Evolutionary conservation across 2,329 filamentous ascomycete genomes (phyloP).

Genomic region (Fusarium sp.): DNA sequence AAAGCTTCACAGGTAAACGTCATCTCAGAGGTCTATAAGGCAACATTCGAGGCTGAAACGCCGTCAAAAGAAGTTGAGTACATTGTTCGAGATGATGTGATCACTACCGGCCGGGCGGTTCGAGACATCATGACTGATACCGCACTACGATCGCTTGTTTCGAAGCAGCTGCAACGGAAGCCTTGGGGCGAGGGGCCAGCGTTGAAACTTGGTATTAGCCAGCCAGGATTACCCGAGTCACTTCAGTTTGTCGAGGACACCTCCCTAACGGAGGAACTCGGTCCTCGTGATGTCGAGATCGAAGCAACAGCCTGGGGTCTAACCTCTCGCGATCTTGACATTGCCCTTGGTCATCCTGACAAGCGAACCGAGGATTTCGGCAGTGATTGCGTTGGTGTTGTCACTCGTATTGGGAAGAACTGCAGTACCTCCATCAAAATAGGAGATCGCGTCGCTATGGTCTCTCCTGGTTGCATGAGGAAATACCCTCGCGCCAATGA

Average conservation of each 20-base stretch:
- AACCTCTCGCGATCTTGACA: neutral
- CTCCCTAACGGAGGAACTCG: accelerated
- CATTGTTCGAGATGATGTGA: neutral
- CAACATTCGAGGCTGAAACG: neutral
- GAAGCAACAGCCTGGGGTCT: neutral
- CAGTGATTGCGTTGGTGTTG: neutral
- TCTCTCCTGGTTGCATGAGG: neutral
- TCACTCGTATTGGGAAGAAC: accelerated
- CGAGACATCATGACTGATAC: neutral
- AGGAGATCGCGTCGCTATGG: neutral
- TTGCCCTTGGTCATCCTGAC: neutral
- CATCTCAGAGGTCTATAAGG: neutral
- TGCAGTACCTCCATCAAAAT: neutral
- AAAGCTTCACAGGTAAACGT: neutral
- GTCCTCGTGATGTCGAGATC: neutral
- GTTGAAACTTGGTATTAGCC: neutral
- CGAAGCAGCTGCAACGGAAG: neutral
- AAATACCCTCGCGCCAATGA: neutral
- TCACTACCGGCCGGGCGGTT: neutral
- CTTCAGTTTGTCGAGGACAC: neutral
- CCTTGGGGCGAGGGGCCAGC: neutral
- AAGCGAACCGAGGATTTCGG: neutral
- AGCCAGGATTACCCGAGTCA: neutral
- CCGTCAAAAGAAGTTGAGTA: neutral
- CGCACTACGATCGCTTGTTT: neutral